Conservation (phyloP, 2,329 filamentous ascomycete species). For the Grosmannia huntii region DNA sequence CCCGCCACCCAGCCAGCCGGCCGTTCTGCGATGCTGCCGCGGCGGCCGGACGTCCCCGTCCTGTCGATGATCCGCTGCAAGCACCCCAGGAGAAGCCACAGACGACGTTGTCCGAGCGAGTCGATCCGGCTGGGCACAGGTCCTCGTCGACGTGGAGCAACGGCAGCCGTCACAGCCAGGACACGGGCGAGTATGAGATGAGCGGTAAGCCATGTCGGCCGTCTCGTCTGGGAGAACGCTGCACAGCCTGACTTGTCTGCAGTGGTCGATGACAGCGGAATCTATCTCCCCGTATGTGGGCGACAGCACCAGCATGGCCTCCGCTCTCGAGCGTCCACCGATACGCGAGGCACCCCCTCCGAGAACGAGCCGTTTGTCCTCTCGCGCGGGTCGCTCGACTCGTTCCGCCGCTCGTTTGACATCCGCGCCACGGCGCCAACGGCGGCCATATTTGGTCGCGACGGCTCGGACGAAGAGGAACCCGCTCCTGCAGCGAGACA, state of each 20-base stretch:
- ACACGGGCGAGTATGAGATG: conserved; percentile 66
- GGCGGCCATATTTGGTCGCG: conserved; percentile 49
- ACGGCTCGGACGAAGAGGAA: no score
- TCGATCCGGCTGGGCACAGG: conserved; percentile 50
- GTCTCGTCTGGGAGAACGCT: not conserved
- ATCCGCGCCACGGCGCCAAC: conserved; percentile 82
- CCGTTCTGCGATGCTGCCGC: not conserved
- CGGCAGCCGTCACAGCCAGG: conserved; percentile 42
- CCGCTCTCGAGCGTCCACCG: conserved; percentile 40
- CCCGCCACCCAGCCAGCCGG: not conserved
- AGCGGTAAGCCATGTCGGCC: conserved; percentile 44
- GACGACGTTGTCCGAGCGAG: conserved; percentile 39
- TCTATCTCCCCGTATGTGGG: conserved; percentile 72
- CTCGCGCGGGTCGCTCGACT: conserved; percentile 94
- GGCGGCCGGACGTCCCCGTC: not conserved
- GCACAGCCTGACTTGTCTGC: not conserved
- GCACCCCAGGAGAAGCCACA: no score
- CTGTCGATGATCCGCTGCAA: not conserved
- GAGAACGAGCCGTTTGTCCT: conserved; percentile 93
- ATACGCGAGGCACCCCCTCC: conserved; percentile 39
- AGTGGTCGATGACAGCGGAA: conserved; percentile 94
- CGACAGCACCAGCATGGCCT: conserved; percentile 28
- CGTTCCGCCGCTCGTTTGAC: conserved; percentile 90
- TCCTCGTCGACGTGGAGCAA: conserved; percentile 50
- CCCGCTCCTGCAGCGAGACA: conserved; percentile 9